Evolutionary conservation across 768 basidiomycete species (phyloP).

Genomic region (Dendrothele bispora): DNA sequence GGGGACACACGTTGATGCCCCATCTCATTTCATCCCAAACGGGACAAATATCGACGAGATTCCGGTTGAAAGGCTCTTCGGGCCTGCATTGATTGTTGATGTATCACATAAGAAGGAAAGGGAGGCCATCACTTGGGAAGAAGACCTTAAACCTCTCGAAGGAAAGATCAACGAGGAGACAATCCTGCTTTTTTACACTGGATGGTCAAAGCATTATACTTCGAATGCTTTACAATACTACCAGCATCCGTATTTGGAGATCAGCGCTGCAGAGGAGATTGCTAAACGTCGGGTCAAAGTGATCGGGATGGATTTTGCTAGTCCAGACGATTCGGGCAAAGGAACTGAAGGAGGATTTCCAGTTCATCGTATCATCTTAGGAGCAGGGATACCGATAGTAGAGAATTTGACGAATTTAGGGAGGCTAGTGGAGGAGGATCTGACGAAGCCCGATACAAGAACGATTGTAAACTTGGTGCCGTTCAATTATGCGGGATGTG

Average conservation of each 20-base stretch:
- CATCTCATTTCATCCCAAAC: slow-evolving; percentile 64
- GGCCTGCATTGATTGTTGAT: slow-evolving; percentile 55
- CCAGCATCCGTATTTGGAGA: slow-evolving; percentile 63
- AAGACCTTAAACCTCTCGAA: slow-evolving; percentile 34
- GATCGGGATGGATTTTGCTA: slow-evolving; percentile 63
- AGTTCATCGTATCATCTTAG: slow-evolving; percentile 60
- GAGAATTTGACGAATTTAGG: too few species aligned
- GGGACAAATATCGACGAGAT: slow-evolving; percentile 60
- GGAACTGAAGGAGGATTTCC: slow-evolving; percentile 46
- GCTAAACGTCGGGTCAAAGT: slow-evolving; percentile 51
- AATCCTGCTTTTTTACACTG: slow-evolving; percentile 62
- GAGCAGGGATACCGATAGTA: too few species aligned
- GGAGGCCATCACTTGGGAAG: slow-evolving; percentile 55
- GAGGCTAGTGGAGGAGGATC: too few species aligned
- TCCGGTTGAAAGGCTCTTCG: slow-evolving; percentile 52
- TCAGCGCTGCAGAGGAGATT: slow-evolving; percentile 50
- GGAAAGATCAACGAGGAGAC: slow-evolving; percentile 36
- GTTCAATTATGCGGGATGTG: too few species aligned
- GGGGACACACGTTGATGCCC: slow-evolving; percentile 80
- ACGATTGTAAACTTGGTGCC: too few species aligned
- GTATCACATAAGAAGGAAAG: slow-evolving; percentile 42
- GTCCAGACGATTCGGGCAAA: slow-evolving; percentile 61
- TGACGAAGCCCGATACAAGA: too few species aligned
- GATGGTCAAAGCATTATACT: slow-evolving; percentile 62
- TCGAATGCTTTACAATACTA: slow-evolving; percentile 41